These are phyloP conservation scores for Fusarium chaquense DNA, from an alignment of 2,329 filamentous ascomycete genomes.

Conservation along the genomic window DNA sequence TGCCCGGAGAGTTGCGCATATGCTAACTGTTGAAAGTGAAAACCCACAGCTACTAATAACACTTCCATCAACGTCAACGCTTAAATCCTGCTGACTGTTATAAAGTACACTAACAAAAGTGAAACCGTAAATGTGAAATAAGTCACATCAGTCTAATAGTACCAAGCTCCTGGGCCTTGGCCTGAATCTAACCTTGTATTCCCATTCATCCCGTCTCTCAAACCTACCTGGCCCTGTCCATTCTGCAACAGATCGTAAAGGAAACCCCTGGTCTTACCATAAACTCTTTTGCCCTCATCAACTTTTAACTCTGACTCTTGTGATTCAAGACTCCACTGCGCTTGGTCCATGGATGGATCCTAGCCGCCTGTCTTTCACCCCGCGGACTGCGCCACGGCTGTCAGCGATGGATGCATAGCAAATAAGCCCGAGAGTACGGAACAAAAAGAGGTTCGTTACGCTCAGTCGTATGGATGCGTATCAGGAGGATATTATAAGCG, in stretches of 20 bases:
- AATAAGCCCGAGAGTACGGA: slow-evolving; percentile 28
- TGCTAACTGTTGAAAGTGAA: slow-evolving; percentile 13
- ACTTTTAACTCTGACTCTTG: slow-evolving; percentile 5
- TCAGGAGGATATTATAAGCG: background rate
- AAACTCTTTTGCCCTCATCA: slow-evolving; percentile 7
- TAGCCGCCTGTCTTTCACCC: background rate
- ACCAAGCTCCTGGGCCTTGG: slow-evolving; percentile 18
- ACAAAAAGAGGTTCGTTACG: background rate
- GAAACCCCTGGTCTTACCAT: slow-evolving; percentile 21
- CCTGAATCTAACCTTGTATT: slow-evolving; percentile 4
- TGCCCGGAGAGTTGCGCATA: slow-evolving; percentile 15
- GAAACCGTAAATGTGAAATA: slow-evolving; percentile 22
- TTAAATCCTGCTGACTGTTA: background rate
- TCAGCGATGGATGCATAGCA: slow-evolving; percentile 28
- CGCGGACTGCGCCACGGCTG: slow-evolving; percentile 43
- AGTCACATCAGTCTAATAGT: slow-evolving; percentile 5
- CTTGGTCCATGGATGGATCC: background rate
- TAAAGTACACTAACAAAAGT: slow-evolving; percentile 9
- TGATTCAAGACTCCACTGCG: slow-evolving; percentile 34
- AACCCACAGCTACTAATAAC: background rate
- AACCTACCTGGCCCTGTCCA: slow-evolving; percentile 1
- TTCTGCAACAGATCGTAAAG: slow-evolving; percentile 19
- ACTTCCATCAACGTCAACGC: background rate
- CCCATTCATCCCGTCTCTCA: slow-evolving; percentile 28
- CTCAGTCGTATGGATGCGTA: background rate